Conservation (phyloP, 306 rosid species). For the Trichosanthes truncata region DNA sequence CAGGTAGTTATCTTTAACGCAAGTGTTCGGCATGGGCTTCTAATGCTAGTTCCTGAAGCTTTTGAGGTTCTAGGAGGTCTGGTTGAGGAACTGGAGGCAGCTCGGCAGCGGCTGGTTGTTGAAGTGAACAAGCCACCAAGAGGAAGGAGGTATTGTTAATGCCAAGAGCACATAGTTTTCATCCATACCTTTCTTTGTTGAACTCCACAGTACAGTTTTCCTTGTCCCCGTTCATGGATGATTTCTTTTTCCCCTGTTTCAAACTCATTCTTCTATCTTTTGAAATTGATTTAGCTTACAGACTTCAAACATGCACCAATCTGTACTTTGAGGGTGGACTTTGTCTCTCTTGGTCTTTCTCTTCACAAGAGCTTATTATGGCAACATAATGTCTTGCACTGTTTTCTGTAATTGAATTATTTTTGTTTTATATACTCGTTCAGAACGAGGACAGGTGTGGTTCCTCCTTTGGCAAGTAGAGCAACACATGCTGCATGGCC, state of each 20-base stretch:
- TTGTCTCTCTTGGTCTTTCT: not conserved
- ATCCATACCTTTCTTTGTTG: not conserved
- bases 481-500: slow-evolving; percentile 91
- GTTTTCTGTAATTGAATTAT: not conserved
- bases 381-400: not conserved
- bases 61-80: slow-evolving; percentile 69
- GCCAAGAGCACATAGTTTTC: slow-evolving; percentile 1
- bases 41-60: slow-evolving; percentile 82
- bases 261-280: not conserved
- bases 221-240: not conserved
- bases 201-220: not conserved
- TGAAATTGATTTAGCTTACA: not conserved
- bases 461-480: slow-evolving; percentile 68
- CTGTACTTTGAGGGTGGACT: not conserved
- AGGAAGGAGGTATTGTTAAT: slow-evolving; percentile 54
- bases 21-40: slow-evolving; percentile 69
- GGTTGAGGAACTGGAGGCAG: slow-evolving; percentile 82
- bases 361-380: not conserved
- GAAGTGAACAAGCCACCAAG: slow-evolving; percentile 89
- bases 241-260: not conserved
- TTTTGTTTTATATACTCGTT: slow-evolving; percentile 8
- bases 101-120: slow-evolving; percentile 58
- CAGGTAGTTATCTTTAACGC: slow-evolving; percentile 71
- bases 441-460: slow-evolving; percentile 62
- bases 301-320: not conserved